A percentile compares a stretch with the other conserved stretches of the same genome.
phyloP scores from a whole-genome alignment of 768 basidiomycete genomes.

The Kwoniella europaea region DNA sequence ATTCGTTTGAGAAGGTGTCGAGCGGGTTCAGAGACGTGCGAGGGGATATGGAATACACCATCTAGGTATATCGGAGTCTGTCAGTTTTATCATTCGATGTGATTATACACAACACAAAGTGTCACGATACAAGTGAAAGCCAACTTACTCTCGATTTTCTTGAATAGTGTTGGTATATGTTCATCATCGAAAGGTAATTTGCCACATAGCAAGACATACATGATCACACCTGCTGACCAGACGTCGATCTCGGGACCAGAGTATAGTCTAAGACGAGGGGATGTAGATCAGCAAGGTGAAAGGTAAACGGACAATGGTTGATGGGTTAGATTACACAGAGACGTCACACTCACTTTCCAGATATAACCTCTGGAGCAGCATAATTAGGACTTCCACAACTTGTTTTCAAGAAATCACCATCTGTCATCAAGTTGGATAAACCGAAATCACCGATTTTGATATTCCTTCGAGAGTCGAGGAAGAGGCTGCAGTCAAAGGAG shows the following conservation, averaged over 20 bases:
- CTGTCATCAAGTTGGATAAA: slow-evolving; percentile 90
- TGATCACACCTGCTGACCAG: slow-evolving; percentile 98
- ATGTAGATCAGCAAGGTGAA: background rate
- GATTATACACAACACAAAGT: background rate
- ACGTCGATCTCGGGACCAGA: slow-evolving; percentile 98
- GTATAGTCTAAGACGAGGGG: slow-evolving; percentile 65
- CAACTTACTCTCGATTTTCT: slow-evolving; percentile 78
- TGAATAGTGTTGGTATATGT: slow-evolving; percentile 87
- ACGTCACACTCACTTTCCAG: slow-evolving; percentile 67
- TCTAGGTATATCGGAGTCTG: slow-evolving; percentile 61
- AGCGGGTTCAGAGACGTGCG: slow-evolving; percentile 78
- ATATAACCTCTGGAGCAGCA: slow-evolving; percentile 96
- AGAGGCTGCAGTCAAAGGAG: slow-evolving; percentile 54
- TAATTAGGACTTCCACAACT: slow-evolving; percentile 99
- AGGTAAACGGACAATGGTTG: too few relatives aligned
- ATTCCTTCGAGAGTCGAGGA: slow-evolving; percentile 60
- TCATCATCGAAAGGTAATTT: slow-evolving; percentile 96
- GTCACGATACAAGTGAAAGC: background rate
- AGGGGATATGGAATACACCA: slow-evolving; percentile 83
- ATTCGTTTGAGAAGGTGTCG: slow-evolving; percentile 79
- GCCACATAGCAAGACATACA: slow-evolving; percentile 97
- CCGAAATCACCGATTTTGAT: slow-evolving; percentile 99
- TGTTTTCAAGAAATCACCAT: slow-evolving; percentile 95
- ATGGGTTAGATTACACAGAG: too few relatives aligned
- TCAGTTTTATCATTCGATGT: background rate